Percentiles rank a stretch among this genome's conserved stretches.
Conservation (phyloP, 2,329 filamentous ascomycete species). For the Parascedosporium putredinis region DNA sequence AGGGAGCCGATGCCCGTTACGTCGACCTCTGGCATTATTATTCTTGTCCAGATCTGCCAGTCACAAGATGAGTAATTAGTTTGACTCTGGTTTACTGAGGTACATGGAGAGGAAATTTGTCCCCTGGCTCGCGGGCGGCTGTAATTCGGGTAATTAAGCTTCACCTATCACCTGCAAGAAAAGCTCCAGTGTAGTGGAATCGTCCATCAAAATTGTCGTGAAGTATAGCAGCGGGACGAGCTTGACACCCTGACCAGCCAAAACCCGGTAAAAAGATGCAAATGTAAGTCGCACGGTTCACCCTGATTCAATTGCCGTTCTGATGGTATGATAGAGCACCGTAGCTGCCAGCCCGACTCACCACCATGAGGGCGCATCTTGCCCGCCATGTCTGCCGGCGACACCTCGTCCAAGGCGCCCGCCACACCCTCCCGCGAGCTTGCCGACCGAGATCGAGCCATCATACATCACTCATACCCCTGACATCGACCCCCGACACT, state of each 20-base stretch:
- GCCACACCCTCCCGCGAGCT: neutral
- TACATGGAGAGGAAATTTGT: neutral
- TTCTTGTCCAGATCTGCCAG: no score
- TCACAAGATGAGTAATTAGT: no score
- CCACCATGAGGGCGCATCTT: slow-evolving; percentile 33
- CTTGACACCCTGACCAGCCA: neutral
- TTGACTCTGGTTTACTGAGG: no score
- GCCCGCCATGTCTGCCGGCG: slow-evolving; percentile 33
- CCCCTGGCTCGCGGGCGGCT: no score
- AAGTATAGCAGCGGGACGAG: no score
- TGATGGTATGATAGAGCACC: neutral
- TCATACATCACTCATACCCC: neutral
- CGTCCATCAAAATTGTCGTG: neutral
- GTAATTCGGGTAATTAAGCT: slow-evolving; percentile 1
- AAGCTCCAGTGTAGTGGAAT: neutral
- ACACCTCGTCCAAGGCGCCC: slow-evolving; percentile 20
- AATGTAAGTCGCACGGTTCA: neutral
- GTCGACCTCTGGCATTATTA: no score
- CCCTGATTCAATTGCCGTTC: neutral
- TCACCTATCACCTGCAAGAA: neutral
- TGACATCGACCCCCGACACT: neutral
- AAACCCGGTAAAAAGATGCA: neutral
- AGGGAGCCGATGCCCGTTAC: no score
- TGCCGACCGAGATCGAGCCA: neutral
- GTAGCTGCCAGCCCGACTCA: slow-evolving; percentile 7